Conservation (phyloP, 2,329 filamentous ascomycete species). For the Aspergillus intermedius region DNA sequence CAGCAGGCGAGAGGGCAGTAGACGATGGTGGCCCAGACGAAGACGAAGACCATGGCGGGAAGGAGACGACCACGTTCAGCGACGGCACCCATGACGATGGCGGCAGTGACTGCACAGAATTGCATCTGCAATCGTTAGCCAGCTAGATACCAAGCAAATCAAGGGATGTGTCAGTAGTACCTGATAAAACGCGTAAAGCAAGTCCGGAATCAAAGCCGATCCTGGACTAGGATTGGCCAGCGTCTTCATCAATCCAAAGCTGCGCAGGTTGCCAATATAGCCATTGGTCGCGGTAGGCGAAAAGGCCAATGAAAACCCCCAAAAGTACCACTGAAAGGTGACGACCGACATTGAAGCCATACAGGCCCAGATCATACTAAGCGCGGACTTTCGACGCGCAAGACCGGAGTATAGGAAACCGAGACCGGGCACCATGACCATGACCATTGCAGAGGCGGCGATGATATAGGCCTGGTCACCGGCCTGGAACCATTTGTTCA, state of each 20-base stretch:
- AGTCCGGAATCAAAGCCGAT: constrained; percentile 77
- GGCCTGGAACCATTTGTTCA: constrained; percentile 91
- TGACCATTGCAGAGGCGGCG: constrained; percentile 80
- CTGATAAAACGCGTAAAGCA: constrained; percentile 93
- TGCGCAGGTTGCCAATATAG: constrained; percentile 83
- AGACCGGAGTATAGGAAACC: constrained; percentile 96
- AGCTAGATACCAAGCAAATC: too few relatives aligned
- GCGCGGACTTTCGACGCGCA: constrained; percentile 92
- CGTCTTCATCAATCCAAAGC: constrained; percentile 83
- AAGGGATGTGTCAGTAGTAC: constrained; percentile 38
- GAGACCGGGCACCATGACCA: constrained; percentile 94
- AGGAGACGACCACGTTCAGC: constrained; percentile 90
- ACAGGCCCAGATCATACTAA: constrained; percentile 95
- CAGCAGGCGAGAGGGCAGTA: constrained; percentile 97
- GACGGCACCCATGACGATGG: constrained; percentile 84
- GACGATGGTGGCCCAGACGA: constrained; percentile 93
- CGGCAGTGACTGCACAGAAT: constrained; percentile 90
- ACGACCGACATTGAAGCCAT: constrained; percentile 90
- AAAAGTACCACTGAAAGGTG: constrained; percentile 99
- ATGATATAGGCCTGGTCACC: constrained; percentile 95
- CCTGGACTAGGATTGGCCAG: constrained; percentile 79
- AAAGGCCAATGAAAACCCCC: constrained; percentile 95
- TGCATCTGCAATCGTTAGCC: constrained; percentile 61
- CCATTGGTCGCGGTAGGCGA: constrained; percentile 73
- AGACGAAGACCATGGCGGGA: constrained; percentile 90